Base-by-base conservation (phyloP, 306 rosid genomes). In the Luffa acutangula region DNA sequence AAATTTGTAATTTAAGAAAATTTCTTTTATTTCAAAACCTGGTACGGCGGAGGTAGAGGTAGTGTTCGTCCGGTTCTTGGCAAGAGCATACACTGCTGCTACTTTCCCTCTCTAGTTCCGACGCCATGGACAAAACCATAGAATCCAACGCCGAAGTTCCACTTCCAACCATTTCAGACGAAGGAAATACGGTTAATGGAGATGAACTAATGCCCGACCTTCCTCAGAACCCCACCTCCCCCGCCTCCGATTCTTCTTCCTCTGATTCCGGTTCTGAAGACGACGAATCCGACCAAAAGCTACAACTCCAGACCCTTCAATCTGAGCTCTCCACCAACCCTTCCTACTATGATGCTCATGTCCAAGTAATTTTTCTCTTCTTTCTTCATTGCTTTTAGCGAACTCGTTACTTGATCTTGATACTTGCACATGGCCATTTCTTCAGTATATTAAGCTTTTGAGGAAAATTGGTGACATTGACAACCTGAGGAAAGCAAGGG, bases 401-500 rank as follows among this genome's bases (percentile, higher is more conserved):
- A 52, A 17, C 7, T 52, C 20, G 20, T 14, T 59, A 21, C 45
- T 66, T 66, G 13, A 7, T 66, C 18, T 66, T 66, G 51, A 39
- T 6, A 11, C 73, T 41, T n/a, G 6, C 9, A 2, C 39, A 45
- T 70, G 10, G n/a, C 39, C 56, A 45, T n/a, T 72, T 64, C 75
- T 71, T 42, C 90, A 93, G 97, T 91, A 76, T 48, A 88, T 95
- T 79, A 85, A 84, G 77, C 87, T 92, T 76, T 75, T 95, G 72
- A 86, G 98, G 88, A 88, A 81, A 86, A 48, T 82, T 78, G 93
- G 93, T 8, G 93, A 91, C 78, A 78, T 95, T 66, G 97, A 95
- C 52, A 89, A 85, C 84, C 88, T 92, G 77, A 67, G 86, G 79
- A 83, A n/a, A 60, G 97, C 97, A 36, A 88, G 97, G 90, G 97